phyloP scores from a whole-genome alignment of 1,284 basidiomycete species.

The Ganoderma sinense region DNA sequence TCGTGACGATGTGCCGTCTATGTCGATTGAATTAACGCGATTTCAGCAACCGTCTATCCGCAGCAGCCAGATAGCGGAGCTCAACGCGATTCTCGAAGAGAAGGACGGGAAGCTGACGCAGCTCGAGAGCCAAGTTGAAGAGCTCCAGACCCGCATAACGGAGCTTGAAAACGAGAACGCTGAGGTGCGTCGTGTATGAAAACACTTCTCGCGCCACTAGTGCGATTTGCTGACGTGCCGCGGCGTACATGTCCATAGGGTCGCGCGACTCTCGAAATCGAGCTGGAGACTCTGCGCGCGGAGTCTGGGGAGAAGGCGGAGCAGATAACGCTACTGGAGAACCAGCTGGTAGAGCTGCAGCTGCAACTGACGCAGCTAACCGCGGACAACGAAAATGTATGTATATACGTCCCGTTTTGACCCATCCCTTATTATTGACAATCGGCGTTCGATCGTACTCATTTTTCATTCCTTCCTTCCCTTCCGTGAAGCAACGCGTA shows the following conservation, averaged over 20 bases:
- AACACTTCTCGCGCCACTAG: neutral
- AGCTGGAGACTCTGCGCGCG: constrained; percentile 17
- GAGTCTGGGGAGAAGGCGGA: constrained; percentile 23
- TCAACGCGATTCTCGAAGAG: constrained; percentile 29
- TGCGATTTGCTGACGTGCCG: neutral
- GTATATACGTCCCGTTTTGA: constrained; percentile 15
- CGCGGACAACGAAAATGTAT: constrained; percentile 25
- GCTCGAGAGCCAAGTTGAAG: constrained; percentile 24
- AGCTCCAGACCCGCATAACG: constrained; percentile 18
- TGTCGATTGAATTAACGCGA: neutral
- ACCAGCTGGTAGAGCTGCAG: constrained; percentile 27
- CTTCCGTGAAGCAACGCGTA: constrained; percentile 17
- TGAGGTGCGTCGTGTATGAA: constrained; percentile 16
- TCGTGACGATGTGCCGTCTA: neutral
- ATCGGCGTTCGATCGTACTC: neutral
- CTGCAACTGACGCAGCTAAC: constrained; percentile 23
- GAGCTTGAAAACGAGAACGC: constrained; percentile 17
- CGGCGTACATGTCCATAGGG: neutral
- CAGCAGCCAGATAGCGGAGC: constrained; percentile 23
- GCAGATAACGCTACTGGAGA: constrained; percentile 27
- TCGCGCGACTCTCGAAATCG: constrained; percentile 10
- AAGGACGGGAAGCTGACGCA: constrained; percentile 26
- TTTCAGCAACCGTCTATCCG: constrained; percentile 2
- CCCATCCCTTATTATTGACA: neutral
- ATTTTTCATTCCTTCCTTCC: constrained; percentile 12